Percentiles rank a stretch among this genome's conserved stretches.
Conservation (phyloP, 1,284 basidiomycete species). For the Wolfiporia cocos region DNA sequence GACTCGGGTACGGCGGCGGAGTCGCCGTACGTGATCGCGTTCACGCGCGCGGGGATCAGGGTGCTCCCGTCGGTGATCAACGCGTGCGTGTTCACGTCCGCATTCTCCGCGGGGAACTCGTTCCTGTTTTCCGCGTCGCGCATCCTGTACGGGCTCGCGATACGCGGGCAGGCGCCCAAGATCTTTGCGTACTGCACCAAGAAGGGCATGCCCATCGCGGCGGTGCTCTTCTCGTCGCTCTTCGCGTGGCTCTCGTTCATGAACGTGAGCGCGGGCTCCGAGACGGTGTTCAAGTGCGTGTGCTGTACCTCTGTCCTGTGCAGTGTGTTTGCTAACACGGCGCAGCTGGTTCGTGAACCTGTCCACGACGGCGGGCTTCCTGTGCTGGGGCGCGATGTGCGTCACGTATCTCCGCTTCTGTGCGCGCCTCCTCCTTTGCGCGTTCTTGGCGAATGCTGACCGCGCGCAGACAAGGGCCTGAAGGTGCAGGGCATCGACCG, state of each 20-base stretch:
- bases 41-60: constrained; percentile 70
- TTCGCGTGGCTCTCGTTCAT: constrained; percentile 51
- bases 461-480: constrained; percentile 44
- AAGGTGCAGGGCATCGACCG: constrained; percentile 53
- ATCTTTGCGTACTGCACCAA: constrained; percentile 65
- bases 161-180: constrained; percentile 70
- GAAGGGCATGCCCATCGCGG: constrained; percentile 62
- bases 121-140: constrained; percentile 79
- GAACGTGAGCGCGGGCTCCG: constrained; percentile 29
- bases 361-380: constrained; percentile 53
- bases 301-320: constrained; percentile 11
- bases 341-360: constrained; percentile 50
- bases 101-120: constrained; percentile 83
- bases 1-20: constrained; percentile 55
- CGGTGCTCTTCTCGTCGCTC: constrained; percentile 36
- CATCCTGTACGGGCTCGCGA: constrained; percentile 76
- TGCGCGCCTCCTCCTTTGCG: constrained; percentile 63
- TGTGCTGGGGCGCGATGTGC: constrained; percentile 69
- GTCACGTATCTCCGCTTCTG: constrained; percentile 72
- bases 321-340: neutral
- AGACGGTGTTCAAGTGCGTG: constrained; percentile 32
- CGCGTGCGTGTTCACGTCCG: constrained; percentile 59
- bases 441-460: neutral
- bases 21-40: constrained; percentile 82
- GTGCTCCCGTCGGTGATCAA: constrained; percentile 70